These are phyloP conservation scores for Coemansia sp. DNA, from an alignment of 192 early-diverging fungal species.

Conservation along the genomic window DNA sequence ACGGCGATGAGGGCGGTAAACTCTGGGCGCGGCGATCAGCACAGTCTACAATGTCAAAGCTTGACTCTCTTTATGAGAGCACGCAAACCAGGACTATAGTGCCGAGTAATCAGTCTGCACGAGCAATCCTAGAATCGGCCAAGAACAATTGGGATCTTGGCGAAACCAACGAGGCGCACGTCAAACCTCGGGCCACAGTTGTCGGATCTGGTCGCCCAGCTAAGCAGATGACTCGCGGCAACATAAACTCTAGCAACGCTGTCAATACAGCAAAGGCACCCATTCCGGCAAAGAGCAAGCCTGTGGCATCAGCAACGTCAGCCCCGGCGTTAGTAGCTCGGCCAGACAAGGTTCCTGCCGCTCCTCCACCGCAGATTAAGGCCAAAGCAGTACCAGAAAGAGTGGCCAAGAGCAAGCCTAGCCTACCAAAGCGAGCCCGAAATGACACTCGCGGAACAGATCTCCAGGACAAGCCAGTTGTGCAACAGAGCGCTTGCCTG, in stretches of 20 bases:
- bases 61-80: slow-evolving; percentile 38
- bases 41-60: slow-evolving; percentile 32
- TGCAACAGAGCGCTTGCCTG: slow-evolving; percentile 1
- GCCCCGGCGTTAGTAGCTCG: not conserved
- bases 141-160: slow-evolving; percentile 44
- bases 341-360: not conserved
- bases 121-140: slow-evolving; percentile 31
- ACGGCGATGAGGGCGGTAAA: not conserved
- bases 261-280: not conserved
- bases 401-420: not conserved
- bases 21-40: slow-evolving; percentile 28
- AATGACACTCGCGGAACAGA: not conserved
- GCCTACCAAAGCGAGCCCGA: slow-evolving; percentile 1
- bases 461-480: not conserved
- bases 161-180: not conserved
- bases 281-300: slow-evolving; percentile 1
- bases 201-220: not conserved
- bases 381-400: not conserved
- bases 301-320: not conserved
- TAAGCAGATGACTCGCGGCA: not conserved
- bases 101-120: slow-evolving; percentile 15
- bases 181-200: not conserved
- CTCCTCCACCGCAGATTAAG: not conserved
- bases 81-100: slow-evolving; percentile 11
- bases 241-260: not conserved